A percentile compares a stretch with the other conserved stretches of the same genome.
phyloP scores from a whole-genome alignment of 2,329 filamentous ascomycete genomes.

The Ramularia collo-cygni region DNA sequence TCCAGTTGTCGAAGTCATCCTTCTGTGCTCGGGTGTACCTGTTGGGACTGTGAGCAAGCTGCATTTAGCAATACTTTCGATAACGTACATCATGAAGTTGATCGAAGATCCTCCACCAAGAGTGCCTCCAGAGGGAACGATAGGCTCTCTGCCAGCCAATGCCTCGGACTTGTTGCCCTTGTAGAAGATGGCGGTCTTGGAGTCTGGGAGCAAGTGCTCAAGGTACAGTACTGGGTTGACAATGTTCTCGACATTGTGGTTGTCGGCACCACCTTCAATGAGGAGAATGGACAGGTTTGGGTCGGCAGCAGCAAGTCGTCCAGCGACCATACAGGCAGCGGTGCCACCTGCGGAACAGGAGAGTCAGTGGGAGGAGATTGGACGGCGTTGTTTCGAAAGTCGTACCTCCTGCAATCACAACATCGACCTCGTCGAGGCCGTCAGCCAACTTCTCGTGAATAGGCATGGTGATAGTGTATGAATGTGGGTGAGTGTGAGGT shows the following conservation, averaged over 20 bases:
- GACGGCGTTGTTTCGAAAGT: not conserved
- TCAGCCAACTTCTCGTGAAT: conserved; percentile 34
- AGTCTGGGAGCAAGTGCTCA: conserved; percentile 41
- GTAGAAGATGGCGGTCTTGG: conserved; percentile 48
- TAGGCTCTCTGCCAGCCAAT: conserved; percentile 39
- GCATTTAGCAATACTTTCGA: too few species aligned
- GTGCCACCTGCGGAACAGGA: conserved; percentile 35
- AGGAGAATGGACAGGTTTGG: conserved; percentile 47
- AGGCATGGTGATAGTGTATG: conserved; percentile 9
- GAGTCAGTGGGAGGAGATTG: not conserved
- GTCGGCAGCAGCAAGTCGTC: conserved; percentile 45
- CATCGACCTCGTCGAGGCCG: conserved; percentile 41
- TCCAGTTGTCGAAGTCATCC: conserved; percentile 47
- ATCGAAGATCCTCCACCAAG: conserved; percentile 50
- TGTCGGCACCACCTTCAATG: conserved; percentile 49
- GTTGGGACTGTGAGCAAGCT: too few species aligned
- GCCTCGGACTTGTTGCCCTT: conserved; percentile 40
- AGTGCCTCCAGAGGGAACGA: conserved; percentile 41
- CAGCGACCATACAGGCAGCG: conserved; percentile 46
- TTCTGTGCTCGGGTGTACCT: conserved; percentile 37
- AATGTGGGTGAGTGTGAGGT: too few species aligned
- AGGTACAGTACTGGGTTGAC: conserved; percentile 47
- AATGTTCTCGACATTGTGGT: conserved; percentile 44
- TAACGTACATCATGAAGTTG: conserved; percentile 33
- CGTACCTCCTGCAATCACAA: conserved; percentile 46